Evolutionary conservation across 768 basidiomycete species (phyloP).

Genomic region (Paxillus involutus): DNA sequence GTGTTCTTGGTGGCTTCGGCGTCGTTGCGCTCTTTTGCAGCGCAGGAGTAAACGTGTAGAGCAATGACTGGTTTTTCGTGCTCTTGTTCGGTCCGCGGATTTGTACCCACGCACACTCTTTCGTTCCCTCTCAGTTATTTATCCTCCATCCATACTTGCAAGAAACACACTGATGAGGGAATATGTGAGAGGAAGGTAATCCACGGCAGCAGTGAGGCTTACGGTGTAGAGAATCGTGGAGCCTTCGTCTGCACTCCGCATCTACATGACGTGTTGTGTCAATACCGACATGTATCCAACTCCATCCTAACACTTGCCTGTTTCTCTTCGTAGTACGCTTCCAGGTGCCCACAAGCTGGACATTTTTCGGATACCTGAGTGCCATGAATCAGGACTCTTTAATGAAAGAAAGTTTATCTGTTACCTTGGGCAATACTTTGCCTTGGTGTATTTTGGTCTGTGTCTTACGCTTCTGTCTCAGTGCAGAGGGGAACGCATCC

Average conservation of each 20-base stretch:
- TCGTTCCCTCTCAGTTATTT: slow-evolving; percentile 54
- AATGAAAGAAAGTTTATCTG: slow-evolving; percentile 35
- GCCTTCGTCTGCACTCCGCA: slow-evolving; percentile 92
- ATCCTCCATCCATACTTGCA: slow-evolving; percentile 83
- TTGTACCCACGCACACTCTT: neutral
- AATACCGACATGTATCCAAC: neutral
- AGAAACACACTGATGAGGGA: slow-evolving; percentile 54
- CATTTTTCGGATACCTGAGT: slow-evolving; percentile 85
- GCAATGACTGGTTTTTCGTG: slow-evolving; percentile 9
- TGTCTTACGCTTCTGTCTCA: slow-evolving; percentile 87
- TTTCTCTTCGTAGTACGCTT: slow-evolving; percentile 86
- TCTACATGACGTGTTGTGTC: slow-evolving; percentile 37
- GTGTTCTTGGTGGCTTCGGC: slow-evolving; percentile 82
- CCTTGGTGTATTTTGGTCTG: slow-evolving; percentile 78
- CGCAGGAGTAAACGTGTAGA: slow-evolving; percentile 30
- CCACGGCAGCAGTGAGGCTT: slow-evolving; percentile 29
- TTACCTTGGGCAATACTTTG: slow-evolving; percentile 65
- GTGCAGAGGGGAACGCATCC: slow-evolving; percentile 88
- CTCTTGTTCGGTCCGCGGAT: neutral
- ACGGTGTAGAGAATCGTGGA: slow-evolving; percentile 95
- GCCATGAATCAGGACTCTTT: neutral
- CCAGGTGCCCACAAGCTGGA: slow-evolving; percentile 79
- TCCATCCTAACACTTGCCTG: slow-evolving; percentile 50
- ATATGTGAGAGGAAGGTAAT: slow-evolving; percentile 5
- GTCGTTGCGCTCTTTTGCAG: slow-evolving; percentile 77